Conservation (phyloP, 2,329 filamentous ascomycete genomes). For the Hawksworthiomyces lignivorus region DNA sequence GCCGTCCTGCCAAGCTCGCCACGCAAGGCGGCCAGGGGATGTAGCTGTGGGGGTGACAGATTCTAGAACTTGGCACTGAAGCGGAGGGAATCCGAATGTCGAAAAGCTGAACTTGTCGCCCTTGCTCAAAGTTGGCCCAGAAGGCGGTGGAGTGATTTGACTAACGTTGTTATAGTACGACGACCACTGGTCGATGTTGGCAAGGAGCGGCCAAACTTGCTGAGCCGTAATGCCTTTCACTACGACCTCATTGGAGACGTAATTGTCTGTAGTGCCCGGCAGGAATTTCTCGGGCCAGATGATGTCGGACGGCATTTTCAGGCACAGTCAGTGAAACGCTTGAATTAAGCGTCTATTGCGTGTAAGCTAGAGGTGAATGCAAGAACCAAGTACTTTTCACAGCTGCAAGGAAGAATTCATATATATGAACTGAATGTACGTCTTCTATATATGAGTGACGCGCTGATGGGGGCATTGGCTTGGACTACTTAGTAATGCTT, state of each 20-base stretch:
- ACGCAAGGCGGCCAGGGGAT: slow-evolving; percentile 2
- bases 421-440: too few relatives aligned
- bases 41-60: neutral
- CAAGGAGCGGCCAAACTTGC: slow-evolving; percentile 1
- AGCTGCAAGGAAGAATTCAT: too few relatives aligned
- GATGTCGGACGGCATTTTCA: neutral
- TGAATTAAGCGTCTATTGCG: too few relatives aligned
- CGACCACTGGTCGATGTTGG: slow-evolving; percentile 1
- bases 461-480: too few relatives aligned
- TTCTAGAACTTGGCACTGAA: neutral
- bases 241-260: slow-evolving; percentile 9
- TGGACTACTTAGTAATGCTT: too few relatives aligned
- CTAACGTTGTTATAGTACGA: slow-evolving; percentile 6
- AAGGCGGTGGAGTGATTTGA: neutral
- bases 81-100: slow-evolving; percentile 1
- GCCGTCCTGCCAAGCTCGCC: neutral
- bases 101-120: slow-evolving; percentile 4
- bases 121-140: neutral
- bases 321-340: too few relatives aligned
- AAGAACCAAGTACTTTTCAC: too few relatives aligned
- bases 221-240: neutral
- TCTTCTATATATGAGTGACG: too few relatives aligned
- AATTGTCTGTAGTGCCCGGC: slow-evolving; percentile 5
- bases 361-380: too few relatives aligned
- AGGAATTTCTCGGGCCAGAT: slow-evolving; percentile 5